Evolutionary conservation across 495 filamentous ascomycete genomes (phyloP).

Genomic region (Talaromyces adpressus): DNA sequence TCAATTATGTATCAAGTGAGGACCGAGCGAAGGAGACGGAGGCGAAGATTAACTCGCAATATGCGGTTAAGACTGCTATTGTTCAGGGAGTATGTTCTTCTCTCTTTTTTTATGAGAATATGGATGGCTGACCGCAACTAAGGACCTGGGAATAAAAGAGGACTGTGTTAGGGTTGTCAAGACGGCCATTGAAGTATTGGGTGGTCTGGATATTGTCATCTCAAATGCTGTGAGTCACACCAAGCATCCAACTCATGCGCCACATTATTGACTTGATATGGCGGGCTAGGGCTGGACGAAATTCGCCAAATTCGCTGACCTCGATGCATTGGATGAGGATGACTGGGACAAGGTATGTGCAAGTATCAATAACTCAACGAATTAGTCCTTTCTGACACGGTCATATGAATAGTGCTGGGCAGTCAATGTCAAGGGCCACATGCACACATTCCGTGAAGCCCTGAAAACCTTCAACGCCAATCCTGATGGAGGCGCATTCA

Average conservation of each 20-base stretch:
- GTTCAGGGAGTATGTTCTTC: slow-evolving; percentile 50
- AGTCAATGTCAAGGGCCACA: slow-evolving; percentile 60
- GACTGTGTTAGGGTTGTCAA: slow-evolving; percentile 50
- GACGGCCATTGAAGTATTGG: slow-evolving; percentile 49
- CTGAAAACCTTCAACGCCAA: slow-evolving; percentile 61
- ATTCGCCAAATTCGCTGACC: slow-evolving; percentile 54
- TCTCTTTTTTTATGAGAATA: not conserved
- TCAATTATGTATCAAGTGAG: slow-evolving; percentile 58
- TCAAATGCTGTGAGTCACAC: slow-evolving; percentile 58
- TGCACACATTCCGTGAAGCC: slow-evolving; percentile 56
- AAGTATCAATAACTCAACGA: not conserved
- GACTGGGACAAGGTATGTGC: slow-evolving; percentile 63
- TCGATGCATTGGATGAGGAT: slow-evolving; percentile 52
- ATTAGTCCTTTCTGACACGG: not conserved
- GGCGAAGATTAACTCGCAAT: slow-evolving; percentile 40
- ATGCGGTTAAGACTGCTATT: slow-evolving; percentile 46
- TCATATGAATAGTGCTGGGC: slow-evolving; percentile 47
- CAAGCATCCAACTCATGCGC: not conserved
- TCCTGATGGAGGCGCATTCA: slow-evolving; percentile 58
- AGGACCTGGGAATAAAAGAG: slow-evolving; percentile 52
- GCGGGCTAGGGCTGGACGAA: slow-evolving; percentile 56
- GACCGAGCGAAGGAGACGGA: slow-evolving; percentile 48
- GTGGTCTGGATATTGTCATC: slow-evolving; percentile 63
- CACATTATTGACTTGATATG: not conserved
- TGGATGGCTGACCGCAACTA: not conserved